Evolutionary conservation across 2,329 filamentous ascomycete genomes (phyloP), one percentile per base, ranked within the genome.

Genomic region (Alternaria metachromatica): DNA sequence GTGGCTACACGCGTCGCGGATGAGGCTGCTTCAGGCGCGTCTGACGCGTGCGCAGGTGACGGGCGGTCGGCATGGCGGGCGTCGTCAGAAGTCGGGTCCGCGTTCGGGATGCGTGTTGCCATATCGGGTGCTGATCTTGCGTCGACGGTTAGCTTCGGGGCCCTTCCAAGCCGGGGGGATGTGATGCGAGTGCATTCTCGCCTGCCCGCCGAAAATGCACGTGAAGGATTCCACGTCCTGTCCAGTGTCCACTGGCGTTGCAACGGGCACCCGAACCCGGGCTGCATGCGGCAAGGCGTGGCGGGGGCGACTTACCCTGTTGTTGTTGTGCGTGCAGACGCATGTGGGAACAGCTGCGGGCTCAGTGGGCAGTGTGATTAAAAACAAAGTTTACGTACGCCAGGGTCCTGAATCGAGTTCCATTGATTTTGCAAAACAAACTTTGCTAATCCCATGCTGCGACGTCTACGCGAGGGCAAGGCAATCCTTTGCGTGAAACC

Each of bases 61-160:
- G 56, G 54, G 61, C 66, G 57, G 50, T 63, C 62, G 63, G 65
- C 59, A 71, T 67, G 30, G 45, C 58, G 65, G 58, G 62, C 66
- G 54, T 65, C 51, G 62, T 58, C 44, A 58, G 53, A 58, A 55
- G 56, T 45, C 50, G 55, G 49, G 37, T 51, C 62, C 51, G 44
- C 48, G 30, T 53, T 60, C 58, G 48, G 54, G 54, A 63, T 66
- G 60, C 30, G 33, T 46, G 61, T 51, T 50, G 44, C 26, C 63
- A 67, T 64, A 45, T 60, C 30, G 55, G 60, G 51, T 49, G 60
- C 28, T 60, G 58, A 55, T 55, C 20, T 28, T 60, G 61, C 62
- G 59, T 58, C 20, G 13, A 54, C 41, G 44, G 56, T 72, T 67
- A 72, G 68, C 46, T 56, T 59, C 55, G 57, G 43, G 60, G 49